A percentile compares a stretch with the other conserved stretches of the same genome.
These are phyloP conservation scores for Ogataea corticis DNA, from an alignment of 805 yeast species.

Conservation along the genomic window DNA sequence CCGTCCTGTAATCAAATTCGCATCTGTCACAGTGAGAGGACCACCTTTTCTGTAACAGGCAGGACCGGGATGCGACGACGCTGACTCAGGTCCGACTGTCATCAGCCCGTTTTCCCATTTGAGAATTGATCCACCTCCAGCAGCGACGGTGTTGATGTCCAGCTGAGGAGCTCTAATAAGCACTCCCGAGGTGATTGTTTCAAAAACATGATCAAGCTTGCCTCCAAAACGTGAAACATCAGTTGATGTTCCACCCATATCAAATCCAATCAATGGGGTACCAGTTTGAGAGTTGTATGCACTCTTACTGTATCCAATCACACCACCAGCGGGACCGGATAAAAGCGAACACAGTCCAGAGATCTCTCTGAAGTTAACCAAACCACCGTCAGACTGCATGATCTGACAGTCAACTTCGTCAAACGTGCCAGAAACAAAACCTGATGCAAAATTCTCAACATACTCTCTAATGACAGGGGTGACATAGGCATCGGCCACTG, in stretches of 20 bases:
- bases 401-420: conserved; percentile 64
- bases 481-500: conserved; percentile 77
- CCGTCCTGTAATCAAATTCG: conserved; percentile 72
- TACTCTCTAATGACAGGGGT: conserved; percentile 75
- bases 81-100: conserved; percentile 87
- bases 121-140: conserved; percentile 78
- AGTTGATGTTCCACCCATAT: conserved; percentile 90
- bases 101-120: conserved; percentile 71
- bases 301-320: conserved; percentile 85
- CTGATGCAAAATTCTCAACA: conserved; percentile 56
- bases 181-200: conserved; percentile 78
- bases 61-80: conserved; percentile 89
- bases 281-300: conserved; percentile 53
- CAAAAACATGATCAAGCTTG: conserved; percentile 72
- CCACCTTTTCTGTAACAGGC: conserved; percentile 85
- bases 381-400: conserved; percentile 96
- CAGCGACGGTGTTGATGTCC: conserved; percentile 80
- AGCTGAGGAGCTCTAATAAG: conserved; percentile 81
- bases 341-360: conserved; percentile 84
- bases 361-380: conserved; percentile 76
- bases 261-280: conserved; percentile 74
- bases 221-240: conserved; percentile 79
- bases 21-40: conserved; percentile 83
- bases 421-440: conserved; percentile 50
- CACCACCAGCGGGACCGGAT: conserved; percentile 99